Base-by-base conservation (phyloP, 805 yeast species). In the Cyberlindnera nakhonratchasimensis region DNA sequence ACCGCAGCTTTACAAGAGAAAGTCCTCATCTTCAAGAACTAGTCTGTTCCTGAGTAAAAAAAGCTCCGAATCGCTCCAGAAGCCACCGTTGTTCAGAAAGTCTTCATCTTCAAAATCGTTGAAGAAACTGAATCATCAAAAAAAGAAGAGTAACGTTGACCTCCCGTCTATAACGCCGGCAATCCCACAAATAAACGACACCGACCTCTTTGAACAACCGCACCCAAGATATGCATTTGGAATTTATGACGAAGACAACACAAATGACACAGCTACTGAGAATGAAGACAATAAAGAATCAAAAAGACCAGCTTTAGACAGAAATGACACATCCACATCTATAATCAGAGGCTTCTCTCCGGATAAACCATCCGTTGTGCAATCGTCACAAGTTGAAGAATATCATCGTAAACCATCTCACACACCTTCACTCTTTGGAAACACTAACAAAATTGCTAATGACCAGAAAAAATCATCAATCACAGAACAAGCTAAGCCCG, bases 151-250 rank as follows among this genome's bases (percentile, higher is more conserved):
- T 13, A 37, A 30, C 13, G 34, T 26, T 16, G 59, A 57, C 26
- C 33, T 51, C 23, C 29, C 50, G 9, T 35, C 46, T 10, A 25
- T 49, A 19, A 34, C 47, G 6, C 42, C 40, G 14, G 23, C 33
- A 12, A 37, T 34, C 3, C 48, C 44, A n/a, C 48, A 44, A 20
- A 23, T 46, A 8, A 43, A 50, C 42, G 60, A 58, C 39, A 22
- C 55, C 5, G 63, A 56, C 34, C 21, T 53, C 8, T 57, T 42
- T 30, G 58, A 59, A 18, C 63, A 59, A 37, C 63, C 63, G 11
- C 45, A 59, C 17, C 63, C 63, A 30, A 46, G 54, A 31, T 54
- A 52, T 40, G 60, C 63, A 1, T 57, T 59, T 51, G 62, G 61
- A 10, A 45, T 54, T n/a, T 43, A 44, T 26, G 47, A 44, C 14